A percentile compares a stretch with the other conserved stretches of the same genome.
These are phyloP conservation scores for Chenopodium quinoa DNA, from an alignment of 148 eudicot species.

Conservation along the genomic window DNA sequence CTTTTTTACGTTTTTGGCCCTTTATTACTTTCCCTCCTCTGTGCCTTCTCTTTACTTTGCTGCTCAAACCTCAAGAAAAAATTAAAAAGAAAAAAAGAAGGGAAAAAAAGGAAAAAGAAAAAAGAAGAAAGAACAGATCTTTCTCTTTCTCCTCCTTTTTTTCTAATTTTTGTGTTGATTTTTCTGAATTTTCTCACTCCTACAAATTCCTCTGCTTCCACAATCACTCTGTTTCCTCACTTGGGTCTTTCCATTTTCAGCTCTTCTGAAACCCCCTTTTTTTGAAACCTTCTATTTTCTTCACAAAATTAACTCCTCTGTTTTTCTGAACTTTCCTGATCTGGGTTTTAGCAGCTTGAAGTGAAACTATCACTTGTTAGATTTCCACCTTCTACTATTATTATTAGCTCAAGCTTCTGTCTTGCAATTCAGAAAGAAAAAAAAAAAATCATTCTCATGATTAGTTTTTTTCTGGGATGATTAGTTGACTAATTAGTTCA, in stretches of 20 bases:
- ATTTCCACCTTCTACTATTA: constrained; percentile 1
- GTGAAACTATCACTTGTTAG: neutral
- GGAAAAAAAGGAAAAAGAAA: constrained; percentile 16
- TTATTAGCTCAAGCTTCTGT: constrained; percentile 3
- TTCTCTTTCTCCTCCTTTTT: constrained; percentile 19
- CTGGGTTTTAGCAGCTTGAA: constrained; percentile 9
- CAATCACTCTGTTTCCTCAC: constrained; percentile 26
- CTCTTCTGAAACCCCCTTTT: constrained; percentile 25
- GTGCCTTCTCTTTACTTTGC: constrained; percentile 14
- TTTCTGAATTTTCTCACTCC: constrained; percentile 3
- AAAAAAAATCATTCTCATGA: neutral
- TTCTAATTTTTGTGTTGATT: neutral
- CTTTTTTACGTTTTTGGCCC: constrained; percentile 24
- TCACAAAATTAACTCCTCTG: constrained; percentile 2
- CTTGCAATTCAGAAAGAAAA: constrained; percentile 5
- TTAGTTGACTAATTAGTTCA: neutral
- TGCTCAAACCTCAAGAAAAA: constrained; percentile 26
- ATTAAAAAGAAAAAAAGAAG: neutral
- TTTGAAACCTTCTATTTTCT: neutral
- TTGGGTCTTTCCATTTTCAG: constrained; percentile 34
- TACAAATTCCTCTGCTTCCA: constrained; percentile 2
- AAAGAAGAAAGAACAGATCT: constrained; percentile 17
- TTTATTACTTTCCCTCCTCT: constrained; percentile 21
- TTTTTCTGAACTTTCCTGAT: constrained; percentile 30
- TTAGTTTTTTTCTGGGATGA: neutral